Percentiles rank a stretch among this genome's conserved stretches.
These are phyloP conservation scores for Schwanniomyces sp. DNA, from an alignment of 805 yeast genomes.

Conservation along the genomic window DNA sequence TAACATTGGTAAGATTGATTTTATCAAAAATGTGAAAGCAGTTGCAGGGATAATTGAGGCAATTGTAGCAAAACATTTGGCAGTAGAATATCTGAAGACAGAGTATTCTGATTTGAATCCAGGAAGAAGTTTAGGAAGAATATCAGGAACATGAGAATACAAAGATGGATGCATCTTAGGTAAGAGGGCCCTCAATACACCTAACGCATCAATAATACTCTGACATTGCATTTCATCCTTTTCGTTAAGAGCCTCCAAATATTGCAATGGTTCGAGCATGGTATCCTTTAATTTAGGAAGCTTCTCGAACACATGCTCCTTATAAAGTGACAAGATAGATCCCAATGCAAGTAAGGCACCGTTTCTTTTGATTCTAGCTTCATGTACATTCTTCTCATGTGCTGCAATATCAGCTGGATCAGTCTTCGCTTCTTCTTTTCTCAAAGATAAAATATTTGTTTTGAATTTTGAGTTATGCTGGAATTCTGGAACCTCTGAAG, in stretches of 20 bases:
- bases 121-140: slow-evolving; percentile 46
- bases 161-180: slow-evolving; percentile 57
- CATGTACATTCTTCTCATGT: slow-evolving; percentile 62
- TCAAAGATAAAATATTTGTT: slow-evolving; percentile 66
- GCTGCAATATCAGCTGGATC: slow-evolving; percentile 62
- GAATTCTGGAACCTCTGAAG: slow-evolving; percentile 94
- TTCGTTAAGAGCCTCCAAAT: slow-evolving; percentile 27
- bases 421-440: slow-evolving; percentile 70
- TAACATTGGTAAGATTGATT: slow-evolving; percentile 73
- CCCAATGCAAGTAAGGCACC: slow-evolving; percentile 80
- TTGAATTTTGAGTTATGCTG: slow-evolving; percentile 55
- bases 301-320: slow-evolving; percentile 51
- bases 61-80: slow-evolving; percentile 82
- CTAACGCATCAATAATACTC: slow-evolving; percentile 79
- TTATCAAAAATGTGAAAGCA: slow-evolving; percentile 79
- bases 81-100: slow-evolving; percentile 85
- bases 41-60: slow-evolving; percentile 66
- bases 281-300: slow-evolving; percentile 66
- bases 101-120: slow-evolving; percentile 68
- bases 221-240: slow-evolving; percentile 63
- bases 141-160: slow-evolving; percentile 47
- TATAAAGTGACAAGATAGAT: slow-evolving; percentile 52
- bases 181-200: slow-evolving; percentile 71
- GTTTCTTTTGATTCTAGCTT: slow-evolving; percentile 76
- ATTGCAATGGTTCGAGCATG: slow-evolving; percentile 64